These are phyloP conservation scores for Nematodospora anomalae DNA, from an alignment of 1,139 yeast species.

Conservation along the genomic window DNA sequence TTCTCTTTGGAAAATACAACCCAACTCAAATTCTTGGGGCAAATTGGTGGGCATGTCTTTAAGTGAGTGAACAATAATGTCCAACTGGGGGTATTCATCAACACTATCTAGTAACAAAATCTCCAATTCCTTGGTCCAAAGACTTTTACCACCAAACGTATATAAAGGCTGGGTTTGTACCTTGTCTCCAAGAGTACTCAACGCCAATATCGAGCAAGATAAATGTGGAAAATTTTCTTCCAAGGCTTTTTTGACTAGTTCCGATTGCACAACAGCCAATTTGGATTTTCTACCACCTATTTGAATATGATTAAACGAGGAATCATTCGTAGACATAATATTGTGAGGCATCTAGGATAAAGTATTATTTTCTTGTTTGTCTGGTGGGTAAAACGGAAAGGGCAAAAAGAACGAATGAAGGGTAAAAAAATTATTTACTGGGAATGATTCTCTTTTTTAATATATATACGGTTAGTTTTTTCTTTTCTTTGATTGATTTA, in stretches of 20 bases:
- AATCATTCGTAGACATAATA: constrained; percentile 13
- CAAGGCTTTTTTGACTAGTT: constrained; percentile 65
- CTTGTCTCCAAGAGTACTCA: constrained; percentile 88
- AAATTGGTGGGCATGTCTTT: constrained; percentile 93
- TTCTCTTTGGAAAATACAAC: constrained; percentile 82
- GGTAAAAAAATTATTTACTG: too few relatives aligned
- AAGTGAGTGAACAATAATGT: constrained; percentile 87
- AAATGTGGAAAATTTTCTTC: constrained; percentile 59
- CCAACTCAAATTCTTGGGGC: constrained; percentile 88
- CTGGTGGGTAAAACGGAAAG: too few relatives aligned
- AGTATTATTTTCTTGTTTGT: too few relatives aligned
- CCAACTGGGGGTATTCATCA: constrained; percentile 69
- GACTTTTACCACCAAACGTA: constrained; percentile 91
- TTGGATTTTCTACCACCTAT: constrained; percentile 90
- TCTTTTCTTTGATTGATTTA: too few relatives aligned
- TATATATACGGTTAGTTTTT: too few relatives aligned
- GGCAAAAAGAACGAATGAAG: too few relatives aligned
- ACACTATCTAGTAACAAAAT: constrained; percentile 62
- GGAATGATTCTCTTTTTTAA: too few relatives aligned
- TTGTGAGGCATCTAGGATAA: constrained; percentile 16
- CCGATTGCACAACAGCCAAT: constrained; percentile 84
- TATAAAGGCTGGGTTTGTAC: constrained; percentile 83
- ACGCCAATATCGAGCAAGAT: constrained; percentile 68
- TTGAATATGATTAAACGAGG: constrained; percentile 29
- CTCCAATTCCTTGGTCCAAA: constrained; percentile 96